These are phyloP conservation scores for Raddia distichophylla DNA, from an alignment of 176 grass and related monocot species.

Conservation along the genomic window DNA sequence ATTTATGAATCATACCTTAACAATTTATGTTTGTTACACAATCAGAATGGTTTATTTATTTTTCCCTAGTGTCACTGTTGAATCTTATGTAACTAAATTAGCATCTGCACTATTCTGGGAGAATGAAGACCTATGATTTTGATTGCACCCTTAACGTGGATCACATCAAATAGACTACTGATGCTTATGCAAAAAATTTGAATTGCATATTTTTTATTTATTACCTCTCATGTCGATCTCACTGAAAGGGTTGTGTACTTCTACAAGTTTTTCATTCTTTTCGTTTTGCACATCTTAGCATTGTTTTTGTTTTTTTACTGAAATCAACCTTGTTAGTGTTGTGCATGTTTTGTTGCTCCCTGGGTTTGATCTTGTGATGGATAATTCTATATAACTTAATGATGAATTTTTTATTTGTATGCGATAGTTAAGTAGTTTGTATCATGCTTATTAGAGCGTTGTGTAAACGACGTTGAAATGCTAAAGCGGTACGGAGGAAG, in stretches of 20 bases:
- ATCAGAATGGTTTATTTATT: neutral
- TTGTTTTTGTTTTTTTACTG: neutral
- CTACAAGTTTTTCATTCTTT: neutral
- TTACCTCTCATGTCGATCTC: neutral
- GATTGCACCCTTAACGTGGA: neutral
- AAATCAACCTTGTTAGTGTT: neutral
- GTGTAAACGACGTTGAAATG: no score
- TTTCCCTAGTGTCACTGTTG: neutral
- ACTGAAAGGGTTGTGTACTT: neutral
- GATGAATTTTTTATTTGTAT: neutral
- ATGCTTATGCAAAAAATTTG: neutral
- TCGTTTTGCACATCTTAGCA: neutral
- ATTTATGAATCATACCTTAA: neutral
- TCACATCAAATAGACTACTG: no score
- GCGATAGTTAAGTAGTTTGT: neutral
- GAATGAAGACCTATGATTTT: neutral
- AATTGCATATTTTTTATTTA: neutral
- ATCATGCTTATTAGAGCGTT: no score
- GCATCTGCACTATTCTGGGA: neutral
- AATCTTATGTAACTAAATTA: neutral
- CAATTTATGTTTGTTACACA: neutral
- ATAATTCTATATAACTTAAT: neutral
- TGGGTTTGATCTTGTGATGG: neutral
- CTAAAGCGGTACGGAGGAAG: no score
- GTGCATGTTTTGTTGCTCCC: neutral